Conservation (phyloP, 768 basidiomycete genomes). For the Phylloporus rhodoxanthus region DNA sequence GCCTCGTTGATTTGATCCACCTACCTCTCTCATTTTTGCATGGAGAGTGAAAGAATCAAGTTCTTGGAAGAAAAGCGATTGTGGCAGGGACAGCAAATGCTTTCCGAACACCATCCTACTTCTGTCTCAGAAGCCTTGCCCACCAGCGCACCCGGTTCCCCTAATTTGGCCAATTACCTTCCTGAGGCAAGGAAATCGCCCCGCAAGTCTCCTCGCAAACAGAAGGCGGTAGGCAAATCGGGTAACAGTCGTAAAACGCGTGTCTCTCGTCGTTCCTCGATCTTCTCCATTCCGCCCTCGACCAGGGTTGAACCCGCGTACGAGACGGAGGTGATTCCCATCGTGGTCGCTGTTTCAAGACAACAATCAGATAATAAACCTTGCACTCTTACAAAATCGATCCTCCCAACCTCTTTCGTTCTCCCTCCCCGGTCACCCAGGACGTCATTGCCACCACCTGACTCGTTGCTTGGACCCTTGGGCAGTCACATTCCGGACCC, state of each 20-base stretch:
- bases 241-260: slow-evolving; percentile 39
- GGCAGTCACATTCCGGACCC: slow-evolving; percentile 13
- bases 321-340: slow-evolving; percentile 47
- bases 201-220: slow-evolving; percentile 42
- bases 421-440: slow-evolving; percentile 74
- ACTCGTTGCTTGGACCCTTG: slow-evolving; percentile 32
- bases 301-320: slow-evolving; percentile 39
- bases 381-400: slow-evolving; percentile 34
- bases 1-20: not conserved
- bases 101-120: slow-evolving; percentile 50
- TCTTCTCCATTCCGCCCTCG: slow-evolving; percentile 32
- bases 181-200: slow-evolving; percentile 36
- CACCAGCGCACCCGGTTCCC: slow-evolving; percentile 9
- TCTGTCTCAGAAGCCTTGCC: slow-evolving; percentile 20
- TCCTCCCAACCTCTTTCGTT: slow-evolving; percentile 66
- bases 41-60: slow-evolving; percentile 54
- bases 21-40: slow-evolving; percentile 2
- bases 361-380: slow-evolving; percentile 17
- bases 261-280: slow-evolving; percentile 44
- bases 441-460: slow-evolving; percentile 47
- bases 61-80: slow-evolving; percentile 66
- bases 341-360: slow-evolving; percentile 26
- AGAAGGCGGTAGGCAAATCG: slow-evolving; percentile 43
- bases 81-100: slow-evolving; percentile 65
- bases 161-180: slow-evolving; percentile 20